Conservation (phyloP, 208 protist genomes). For the Leishmania tarentolae region DNA sequence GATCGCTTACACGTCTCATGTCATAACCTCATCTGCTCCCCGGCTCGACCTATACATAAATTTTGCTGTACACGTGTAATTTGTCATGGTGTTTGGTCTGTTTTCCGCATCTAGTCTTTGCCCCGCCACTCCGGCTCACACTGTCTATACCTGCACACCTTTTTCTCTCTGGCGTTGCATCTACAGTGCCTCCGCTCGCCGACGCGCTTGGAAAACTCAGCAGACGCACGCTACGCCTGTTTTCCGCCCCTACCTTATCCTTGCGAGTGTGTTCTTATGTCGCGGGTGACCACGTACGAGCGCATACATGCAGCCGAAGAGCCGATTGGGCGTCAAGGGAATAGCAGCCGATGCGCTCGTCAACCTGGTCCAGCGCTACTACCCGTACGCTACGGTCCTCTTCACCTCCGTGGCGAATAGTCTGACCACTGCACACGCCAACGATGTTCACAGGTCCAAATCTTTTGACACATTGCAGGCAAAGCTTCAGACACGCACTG, state of each 20-base stretch:
- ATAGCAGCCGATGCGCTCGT: conserved; percentile 18
- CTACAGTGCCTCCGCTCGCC: background rate
- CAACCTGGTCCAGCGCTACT: conserved; percentile 17
- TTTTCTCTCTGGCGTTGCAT: background rate
- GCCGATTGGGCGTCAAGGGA: background rate
- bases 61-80: background rate
- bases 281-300: too few relatives aligned
- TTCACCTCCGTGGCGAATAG: conserved; percentile 4
- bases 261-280: background rate
- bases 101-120: background rate
- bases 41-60: background rate
- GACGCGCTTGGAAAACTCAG: background rate
- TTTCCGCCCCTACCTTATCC: background rate
- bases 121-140: background rate
- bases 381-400: conserved; percentile 22
- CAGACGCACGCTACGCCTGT: background rate
- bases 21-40: background rate
- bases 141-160: background rate
- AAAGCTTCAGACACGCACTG: background rate
- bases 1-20: background rate
- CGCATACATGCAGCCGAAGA: background rate
- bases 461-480: background rate
- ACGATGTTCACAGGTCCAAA: background rate
- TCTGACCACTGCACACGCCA: background rate
- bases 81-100: too few relatives aligned